These are phyloP conservation scores for Ophiorrhiza pumila DNA, from an alignment of 257 asterid genomes.

Conservation along the genomic window DNA sequence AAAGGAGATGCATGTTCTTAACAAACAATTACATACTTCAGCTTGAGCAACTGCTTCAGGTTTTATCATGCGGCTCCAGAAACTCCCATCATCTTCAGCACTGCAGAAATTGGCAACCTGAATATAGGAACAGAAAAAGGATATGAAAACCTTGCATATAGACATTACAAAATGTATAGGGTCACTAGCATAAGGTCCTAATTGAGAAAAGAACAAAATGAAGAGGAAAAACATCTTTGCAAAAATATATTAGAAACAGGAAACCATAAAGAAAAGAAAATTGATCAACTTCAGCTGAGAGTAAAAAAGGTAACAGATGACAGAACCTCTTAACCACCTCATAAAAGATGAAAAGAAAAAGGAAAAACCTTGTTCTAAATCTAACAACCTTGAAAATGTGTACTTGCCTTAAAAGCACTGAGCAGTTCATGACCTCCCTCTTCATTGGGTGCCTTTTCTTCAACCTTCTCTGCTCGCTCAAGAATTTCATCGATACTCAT, in stretches of 20 bases:
- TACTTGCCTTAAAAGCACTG: slow-evolving; percentile 84
- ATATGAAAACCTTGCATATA: neutral
- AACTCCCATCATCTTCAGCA: slow-evolving; percentile 94
- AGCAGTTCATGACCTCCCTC: slow-evolving; percentile 82
- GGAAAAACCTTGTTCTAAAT: neutral
- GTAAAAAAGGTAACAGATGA: neutral
- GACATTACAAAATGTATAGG: neutral
- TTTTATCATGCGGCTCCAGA: slow-evolving; percentile 99
- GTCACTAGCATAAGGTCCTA: neutral
- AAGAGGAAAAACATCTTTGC: neutral
- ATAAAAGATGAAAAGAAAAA: neutral
- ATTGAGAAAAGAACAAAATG: neutral
- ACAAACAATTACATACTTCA: slow-evolving; percentile 48
- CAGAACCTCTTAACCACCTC: neutral
- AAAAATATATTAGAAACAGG: neutral
- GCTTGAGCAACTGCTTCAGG: slow-evolving; percentile 84
- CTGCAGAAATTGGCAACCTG: slow-evolving; percentile 96
- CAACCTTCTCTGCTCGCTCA: slow-evolving; percentile 99
- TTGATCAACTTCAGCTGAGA: neutral
- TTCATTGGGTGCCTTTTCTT: slow-evolving; percentile 64
- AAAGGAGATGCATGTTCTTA: slow-evolving; percentile 16
- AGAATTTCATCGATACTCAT: slow-evolving; percentile 98
- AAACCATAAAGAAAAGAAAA: neutral
- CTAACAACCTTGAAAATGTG: neutral
- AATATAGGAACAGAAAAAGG: slow-evolving; percentile 14